Conservation (phyloP, 2,329 filamentous ascomycete genomes). For the Pseudogymnoascus sp. region DNA sequence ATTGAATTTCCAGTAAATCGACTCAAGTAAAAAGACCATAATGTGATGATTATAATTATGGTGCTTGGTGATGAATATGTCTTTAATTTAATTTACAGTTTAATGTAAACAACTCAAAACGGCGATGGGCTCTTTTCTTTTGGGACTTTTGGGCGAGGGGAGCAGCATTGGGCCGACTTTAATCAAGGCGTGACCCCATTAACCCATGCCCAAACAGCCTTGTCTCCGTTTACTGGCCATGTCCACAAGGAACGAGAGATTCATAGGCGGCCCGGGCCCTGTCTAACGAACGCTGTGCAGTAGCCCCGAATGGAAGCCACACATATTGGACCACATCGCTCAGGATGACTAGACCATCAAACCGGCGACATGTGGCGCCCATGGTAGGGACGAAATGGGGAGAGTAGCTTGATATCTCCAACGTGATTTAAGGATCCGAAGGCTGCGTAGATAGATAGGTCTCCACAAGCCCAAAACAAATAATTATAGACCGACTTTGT, state of each 20-base stretch:
- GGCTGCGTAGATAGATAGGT: slow-evolving; percentile 1
- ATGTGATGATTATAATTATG: background rate
- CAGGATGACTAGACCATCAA: slow-evolving; percentile 3
- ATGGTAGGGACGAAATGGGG: slow-evolving; percentile 6
- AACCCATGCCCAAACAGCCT: slow-evolving; percentile 1
- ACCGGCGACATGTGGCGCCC: slow-evolving; percentile 2
- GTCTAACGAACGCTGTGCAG: slow-evolving; percentile 5
- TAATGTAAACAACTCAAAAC: background rate
- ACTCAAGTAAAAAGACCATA: background rate
- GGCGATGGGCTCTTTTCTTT: slow-evolving; percentile 1
- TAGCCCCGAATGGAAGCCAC: slow-evolving; percentile 4
- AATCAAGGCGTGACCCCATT: slow-evolving; percentile 4
- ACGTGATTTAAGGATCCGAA: background rate
- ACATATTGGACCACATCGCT: slow-evolving; percentile 8
- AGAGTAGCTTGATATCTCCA: background rate
- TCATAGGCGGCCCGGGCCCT: slow-evolving; percentile 3
- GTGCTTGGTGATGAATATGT: background rate
- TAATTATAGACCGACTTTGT: background rate
- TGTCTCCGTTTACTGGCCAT: slow-evolving; percentile 1
- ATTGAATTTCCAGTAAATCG: background rate
- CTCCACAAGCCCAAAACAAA: slow-evolving; percentile 6
- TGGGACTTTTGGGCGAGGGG: slow-evolving; percentile 1
- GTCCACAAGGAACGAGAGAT: slow-evolving; percentile 2
- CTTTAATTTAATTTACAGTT: background rate
- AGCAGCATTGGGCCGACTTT: slow-evolving; percentile 8